These are phyloP conservation scores for Monilinia fructicola DNA, from an alignment of 2,329 filamentous ascomycete genomes.

Conservation along the genomic window DNA sequence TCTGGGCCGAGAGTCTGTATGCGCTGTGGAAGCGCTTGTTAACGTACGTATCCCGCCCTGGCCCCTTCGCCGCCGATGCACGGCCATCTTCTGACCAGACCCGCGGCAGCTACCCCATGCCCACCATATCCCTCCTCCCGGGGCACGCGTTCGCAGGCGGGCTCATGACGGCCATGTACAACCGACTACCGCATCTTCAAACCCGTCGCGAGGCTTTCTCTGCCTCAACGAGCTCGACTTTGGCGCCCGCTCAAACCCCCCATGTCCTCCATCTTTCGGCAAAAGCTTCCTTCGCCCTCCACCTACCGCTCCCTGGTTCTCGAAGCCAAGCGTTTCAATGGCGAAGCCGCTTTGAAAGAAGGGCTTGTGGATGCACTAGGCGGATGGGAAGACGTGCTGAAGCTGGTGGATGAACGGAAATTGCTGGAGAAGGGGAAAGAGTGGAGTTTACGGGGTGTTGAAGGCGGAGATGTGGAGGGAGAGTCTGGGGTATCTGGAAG, in stretches of 20 bases:
- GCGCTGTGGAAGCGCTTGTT: slow-evolving; percentile 63
- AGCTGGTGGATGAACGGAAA: slow-evolving; percentile 58
- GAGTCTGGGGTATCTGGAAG: slow-evolving; percentile 58
- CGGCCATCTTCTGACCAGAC: not conserved
- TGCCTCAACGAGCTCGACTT: slow-evolving; percentile 83
- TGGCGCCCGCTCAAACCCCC: slow-evolving; percentile 71
- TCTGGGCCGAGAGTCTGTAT: slow-evolving; percentile 62
- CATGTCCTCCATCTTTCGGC: slow-evolving; percentile 72
- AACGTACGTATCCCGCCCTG: too few species aligned
- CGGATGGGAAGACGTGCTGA: slow-evolving; percentile 61
- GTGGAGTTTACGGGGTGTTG: slow-evolving; percentile 66
- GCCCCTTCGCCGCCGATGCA: too few species aligned
- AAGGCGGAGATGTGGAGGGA: slow-evolving; percentile 77
- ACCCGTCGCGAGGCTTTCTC: slow-evolving; percentile 66
- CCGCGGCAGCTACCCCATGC: slow-evolving; percentile 72
- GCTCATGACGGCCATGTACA: slow-evolving; percentile 78
- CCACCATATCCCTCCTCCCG: slow-evolving; percentile 75
- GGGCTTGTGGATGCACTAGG: slow-evolving; percentile 70
- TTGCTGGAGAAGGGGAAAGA: slow-evolving; percentile 61
- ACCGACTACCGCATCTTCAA: slow-evolving; percentile 83
- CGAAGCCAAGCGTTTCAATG: slow-evolving; percentile 69
- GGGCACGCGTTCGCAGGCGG: slow-evolving; percentile 81
- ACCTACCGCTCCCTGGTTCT: slow-evolving; percentile 66
- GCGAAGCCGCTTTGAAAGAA: slow-evolving; percentile 59
- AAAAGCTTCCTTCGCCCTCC: slow-evolving; percentile 57